Evolutionary conservation across 192 early-diverging fungal genomes (phyloP).

Genomic region (Gamsiella multidivaricata): DNA sequence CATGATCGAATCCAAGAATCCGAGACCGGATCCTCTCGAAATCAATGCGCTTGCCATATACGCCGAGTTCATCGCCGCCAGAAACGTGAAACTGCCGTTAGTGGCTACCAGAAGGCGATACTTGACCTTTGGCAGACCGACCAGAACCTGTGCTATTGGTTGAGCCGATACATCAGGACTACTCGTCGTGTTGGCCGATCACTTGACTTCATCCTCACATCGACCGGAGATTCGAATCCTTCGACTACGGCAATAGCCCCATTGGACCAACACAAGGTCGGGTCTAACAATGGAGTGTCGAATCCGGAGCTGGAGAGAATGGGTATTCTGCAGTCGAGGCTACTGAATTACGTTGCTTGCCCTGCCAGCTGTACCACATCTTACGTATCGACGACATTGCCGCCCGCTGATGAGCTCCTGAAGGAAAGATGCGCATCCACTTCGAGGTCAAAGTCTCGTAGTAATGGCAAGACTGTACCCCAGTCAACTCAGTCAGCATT

Average conservation of each 20-base stretch:
- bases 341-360: neutral
- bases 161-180: constrained; percentile 35
- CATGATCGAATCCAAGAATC: neutral
- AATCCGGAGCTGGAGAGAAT: constrained; percentile 20
- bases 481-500: no score
- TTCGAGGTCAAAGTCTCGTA: no score
- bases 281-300: neutral
- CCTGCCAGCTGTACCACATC: neutral
- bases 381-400: neutral
- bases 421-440: no score
- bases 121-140: constrained; percentile 28
- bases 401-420: neutral
- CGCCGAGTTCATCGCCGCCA: neutral
- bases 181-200: constrained; percentile 8
- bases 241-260: neutral
- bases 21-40: neutral
- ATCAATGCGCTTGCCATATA: neutral
- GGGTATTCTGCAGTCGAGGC: constrained; percentile 16
- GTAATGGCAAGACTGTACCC: no score
- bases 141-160: constrained; percentile 28
- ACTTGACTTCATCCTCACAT: constrained; percentile 5
- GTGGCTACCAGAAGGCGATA: constrained; percentile 11
- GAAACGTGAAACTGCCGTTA: constrained; percentile 7
- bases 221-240: no score
- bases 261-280: no score